Percentiles rank a stretch among this genome's conserved stretches.
These are phyloP conservation scores for Juglanconis sp. DNA, from an alignment of 2,329 filamentous ascomycete genomes.

Conservation along the genomic window DNA sequence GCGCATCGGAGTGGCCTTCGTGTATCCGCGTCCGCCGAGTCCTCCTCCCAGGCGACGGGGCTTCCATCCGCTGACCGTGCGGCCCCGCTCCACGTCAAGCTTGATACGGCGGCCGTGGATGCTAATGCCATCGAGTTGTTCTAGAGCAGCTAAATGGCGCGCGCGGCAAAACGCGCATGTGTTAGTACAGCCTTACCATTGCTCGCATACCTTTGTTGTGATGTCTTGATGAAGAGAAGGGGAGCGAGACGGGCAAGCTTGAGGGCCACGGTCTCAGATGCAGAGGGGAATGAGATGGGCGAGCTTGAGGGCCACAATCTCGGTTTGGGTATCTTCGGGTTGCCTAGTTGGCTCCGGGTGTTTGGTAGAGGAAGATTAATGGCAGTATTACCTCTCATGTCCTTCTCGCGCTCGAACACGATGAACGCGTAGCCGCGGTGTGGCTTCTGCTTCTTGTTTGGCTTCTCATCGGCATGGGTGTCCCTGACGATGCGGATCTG, in stretches of 20 bases:
- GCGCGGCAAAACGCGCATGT: constrained; percentile 57
- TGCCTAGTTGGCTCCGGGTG: constrained; percentile 40
- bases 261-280: constrained; percentile 50
- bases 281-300: constrained; percentile 41
- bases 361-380: constrained; percentile 38
- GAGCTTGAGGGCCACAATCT: constrained; percentile 57
- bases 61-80: constrained; percentile 91
- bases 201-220: constrained; percentile 29
- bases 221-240: constrained; percentile 21
- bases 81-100: constrained; percentile 93
- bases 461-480: constrained; percentile 64
- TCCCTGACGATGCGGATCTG: constrained; percentile 87
- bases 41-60: constrained; percentile 89
- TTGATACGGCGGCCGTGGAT: constrained; percentile 91
- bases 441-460: constrained; percentile 75
- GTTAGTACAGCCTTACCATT: constrained; percentile 67
- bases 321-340: constrained; percentile 28
- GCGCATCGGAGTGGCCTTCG: constrained; percentile 71
- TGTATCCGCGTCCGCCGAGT: constrained; percentile 88
- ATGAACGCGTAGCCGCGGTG: constrained; percentile 94
- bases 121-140: constrained; percentile 76
- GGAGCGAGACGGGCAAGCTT: constrained; percentile 52
- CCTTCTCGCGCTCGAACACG: constrained; percentile 93
- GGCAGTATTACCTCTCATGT: constrained; percentile 90
- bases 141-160: constrained; percentile 79